phyloP scores from a whole-genome alignment of 179 eudicot genomes.

The Corrigiola litoralis region DNA sequence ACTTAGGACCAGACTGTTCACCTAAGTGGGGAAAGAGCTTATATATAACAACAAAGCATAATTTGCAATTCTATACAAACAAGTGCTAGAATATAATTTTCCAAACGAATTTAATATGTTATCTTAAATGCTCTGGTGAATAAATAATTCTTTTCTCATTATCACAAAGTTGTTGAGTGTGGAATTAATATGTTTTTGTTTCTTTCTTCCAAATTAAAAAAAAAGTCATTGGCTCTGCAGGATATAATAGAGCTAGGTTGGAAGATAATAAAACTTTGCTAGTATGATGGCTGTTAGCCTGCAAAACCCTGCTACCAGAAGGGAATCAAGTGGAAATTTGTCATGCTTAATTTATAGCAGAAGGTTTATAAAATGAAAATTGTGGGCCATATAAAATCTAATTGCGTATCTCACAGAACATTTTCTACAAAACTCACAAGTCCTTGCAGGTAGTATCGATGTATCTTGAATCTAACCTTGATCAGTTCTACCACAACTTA shows the following conservation, averaged over 20 bases:
- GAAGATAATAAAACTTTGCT: background rate
- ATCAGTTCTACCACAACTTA: background rate
- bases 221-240: background rate
- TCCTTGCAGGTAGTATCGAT: background rate
- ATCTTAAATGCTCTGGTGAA: slow-evolving; percentile 11
- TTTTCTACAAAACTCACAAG: background rate
- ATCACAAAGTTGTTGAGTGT: slow-evolving; percentile 24
- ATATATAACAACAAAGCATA: slow-evolving; percentile 5
- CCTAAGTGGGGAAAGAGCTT: slow-evolving; percentile 8
- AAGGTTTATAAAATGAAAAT: background rate
- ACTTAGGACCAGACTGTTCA: slow-evolving; percentile 18
- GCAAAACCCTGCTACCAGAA: slow-evolving; percentile 35
- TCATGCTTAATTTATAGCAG: slow-evolving; percentile 21
- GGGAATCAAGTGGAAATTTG: slow-evolving; percentile 33
- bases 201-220: background rate
- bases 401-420: slow-evolving; percentile 1
- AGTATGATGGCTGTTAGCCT: slow-evolving; percentile 34
- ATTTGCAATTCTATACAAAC: background rate
- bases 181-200: slow-evolving; percentile 18
- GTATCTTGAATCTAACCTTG: background rate
- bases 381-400: slow-evolving; percentile 26
- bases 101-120: slow-evolving; percentile 22
- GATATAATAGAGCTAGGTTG: slow-evolving; percentile 10
- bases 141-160: slow-evolving; percentile 15
- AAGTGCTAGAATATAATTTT: background rate